Base-by-base conservation (phyloP, 2,329 filamentous ascomycete species). In the Fusarium tricinctum region DNA sequence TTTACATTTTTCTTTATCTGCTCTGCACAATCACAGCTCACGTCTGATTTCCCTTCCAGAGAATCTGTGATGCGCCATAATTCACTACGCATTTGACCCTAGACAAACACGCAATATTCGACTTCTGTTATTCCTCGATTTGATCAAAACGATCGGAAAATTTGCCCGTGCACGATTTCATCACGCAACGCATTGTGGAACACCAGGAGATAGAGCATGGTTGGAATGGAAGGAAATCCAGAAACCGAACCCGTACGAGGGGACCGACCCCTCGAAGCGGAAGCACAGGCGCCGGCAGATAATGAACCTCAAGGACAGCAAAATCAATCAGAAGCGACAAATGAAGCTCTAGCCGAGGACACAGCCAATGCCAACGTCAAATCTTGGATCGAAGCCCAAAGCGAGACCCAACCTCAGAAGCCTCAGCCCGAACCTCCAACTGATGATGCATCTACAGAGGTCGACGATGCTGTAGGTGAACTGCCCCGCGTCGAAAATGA, bases 151-250 rank as follows among this genome's bases (percentile, higher is more conserved):
- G 39, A 47, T 49, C 48, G 30, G 30, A 42, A 63, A 56, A 40
- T 12, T 40, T 38, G 33, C 14, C 35, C 35, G 28, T 48, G 20
- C 48, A 32, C 42, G 35, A 62, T 20, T 19, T 8, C 13, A 13
- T 52, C 26, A 40, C 38, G 51, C 53, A 50, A 20, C 38, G 17
- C 10, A 48, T 57, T 63, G 63, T 63, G 39, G 52, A 58, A 53
- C 50, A 43, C 45, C 49, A 45, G n/a, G 33, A 60, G 53, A 55
- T 38, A 63, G 43, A 43, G 43, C 20, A 33, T 57, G 45, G 22
- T 17, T 70, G 71, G 71, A 69, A 76, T 76, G 74, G 73, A 76
- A 57, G 70, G 59, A 68, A 73, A 72, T 69, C 40, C 61, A 68
- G 67, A 69, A 54, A 20, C 45, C 43, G 67, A 68, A 43, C 47